phyloP scores from a whole-genome alignment of 805 yeast species.

The baker's yeast (Saccharomyces cerevisiae) region DNA sequence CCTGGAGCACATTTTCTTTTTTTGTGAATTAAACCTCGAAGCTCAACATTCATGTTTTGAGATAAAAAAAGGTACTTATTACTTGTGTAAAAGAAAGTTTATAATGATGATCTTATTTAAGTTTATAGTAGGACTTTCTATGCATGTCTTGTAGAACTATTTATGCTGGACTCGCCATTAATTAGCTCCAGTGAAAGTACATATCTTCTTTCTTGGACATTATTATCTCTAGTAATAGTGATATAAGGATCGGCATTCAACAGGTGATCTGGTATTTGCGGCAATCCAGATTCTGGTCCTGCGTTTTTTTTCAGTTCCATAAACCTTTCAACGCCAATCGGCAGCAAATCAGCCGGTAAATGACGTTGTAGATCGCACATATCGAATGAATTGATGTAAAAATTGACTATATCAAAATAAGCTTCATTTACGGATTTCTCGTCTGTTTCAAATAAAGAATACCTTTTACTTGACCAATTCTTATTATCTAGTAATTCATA shows the following conservation, averaged over 20 bases:
- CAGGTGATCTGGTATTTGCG: conserved; percentile 21
- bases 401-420: conserved; percentile 49
- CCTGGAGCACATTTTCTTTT: neutral
- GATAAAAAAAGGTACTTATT: neutral
- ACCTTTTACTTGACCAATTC: conserved; percentile 15
- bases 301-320: conserved; percentile 40
- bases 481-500: conserved; percentile 35
- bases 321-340: conserved; percentile 28
- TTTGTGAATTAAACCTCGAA: conserved; percentile 37
- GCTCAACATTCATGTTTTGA: conserved; percentile 20
- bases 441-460: conserved; percentile 26
- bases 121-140: conserved; percentile 7
- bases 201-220: conserved; percentile 43
- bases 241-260: conserved; percentile 41
- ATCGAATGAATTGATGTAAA: conserved; percentile 50
- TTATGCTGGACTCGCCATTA: conserved; percentile 9
- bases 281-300: conserved; percentile 30
- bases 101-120: neutral
- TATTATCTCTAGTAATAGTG: conserved; percentile 29
- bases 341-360: conserved; percentile 24
- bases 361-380: conserved; percentile 40
- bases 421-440: conserved; percentile 37
- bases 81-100: neutral
- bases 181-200: conserved; percentile 31
- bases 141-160: neutral